Evolutionary conservation across 179 eudicot genomes (phyloP), one percentile per base, ranked within the genome.

Genomic region (Spergularia azorica): DNA sequence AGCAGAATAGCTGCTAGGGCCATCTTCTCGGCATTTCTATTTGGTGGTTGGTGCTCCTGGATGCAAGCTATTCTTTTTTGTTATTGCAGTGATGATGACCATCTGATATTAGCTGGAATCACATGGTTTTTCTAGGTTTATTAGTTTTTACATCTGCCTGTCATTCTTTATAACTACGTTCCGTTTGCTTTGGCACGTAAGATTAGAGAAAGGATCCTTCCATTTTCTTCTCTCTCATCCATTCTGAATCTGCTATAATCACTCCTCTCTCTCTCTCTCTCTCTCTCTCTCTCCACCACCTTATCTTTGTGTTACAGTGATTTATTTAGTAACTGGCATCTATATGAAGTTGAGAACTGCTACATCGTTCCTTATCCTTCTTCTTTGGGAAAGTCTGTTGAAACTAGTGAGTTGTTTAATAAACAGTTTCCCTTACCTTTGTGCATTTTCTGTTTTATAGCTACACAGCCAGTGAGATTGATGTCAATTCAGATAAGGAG

Each of bases 391-490:
- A 26, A 52, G 26, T 41, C 18, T 72, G 16, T 18, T 55, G 46
- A 21, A 15, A 10, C 36, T 39, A 62, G 38, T 63, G 61, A 60
- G 32, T 66, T 60, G 21, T 72, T 57, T 72, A 7, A 46, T 32
- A 21, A 13, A 11, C 8, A 43, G 5, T 67, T 21, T 21, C 32
- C 48, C 12, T 15, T 43, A 63, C 39, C 59, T 51, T 39, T 78
- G 20, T 26, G 41, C 67, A 1, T 15, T 75, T 73, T 59, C 4
- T 73, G 51, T 79, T 66, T 58, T 15, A 59, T 83, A 89, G 91
- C 85, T 78, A 84, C 62, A 73, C 89, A 18, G 85, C 81, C 3
- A 64, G 85, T 67, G 92, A 86, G 82, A 38, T 74, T 63, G 88
- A 84, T 70, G 79, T 61, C 71, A 70, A 67, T 77, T 74, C 90